A percentile compares a stretch with the other conserved stretches of the same genome.
phyloP scores from a whole-genome alignment of 164 flowering plant genomes.

The Kalanchoe fedtschenkoi region DNA sequence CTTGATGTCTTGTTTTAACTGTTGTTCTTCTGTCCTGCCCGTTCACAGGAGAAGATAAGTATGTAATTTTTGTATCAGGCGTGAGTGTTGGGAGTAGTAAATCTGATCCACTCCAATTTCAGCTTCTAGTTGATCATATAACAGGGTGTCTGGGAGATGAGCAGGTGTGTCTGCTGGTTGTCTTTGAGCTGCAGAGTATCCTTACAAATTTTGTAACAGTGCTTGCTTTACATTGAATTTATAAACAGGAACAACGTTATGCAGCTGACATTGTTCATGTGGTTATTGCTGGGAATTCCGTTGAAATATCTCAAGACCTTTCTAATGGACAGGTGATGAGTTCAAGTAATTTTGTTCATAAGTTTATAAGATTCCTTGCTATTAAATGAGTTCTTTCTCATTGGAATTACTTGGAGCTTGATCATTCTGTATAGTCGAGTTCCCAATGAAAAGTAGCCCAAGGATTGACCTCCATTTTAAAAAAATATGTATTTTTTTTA shows the following conservation, averaged over 20 bases:
- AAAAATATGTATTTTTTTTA: too few relatives aligned
- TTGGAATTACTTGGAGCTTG: neutral
- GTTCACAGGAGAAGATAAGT: constrained; percentile 79
- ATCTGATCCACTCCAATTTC: constrained; percentile 74
- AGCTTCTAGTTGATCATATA: constrained; percentile 92
- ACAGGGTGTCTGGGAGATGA: constrained; percentile 95
- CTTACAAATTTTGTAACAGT: neutral
- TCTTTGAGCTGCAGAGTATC: neutral
- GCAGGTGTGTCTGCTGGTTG: constrained; percentile 30
- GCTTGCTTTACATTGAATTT: constrained; percentile 1
- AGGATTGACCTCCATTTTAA: too few relatives aligned
- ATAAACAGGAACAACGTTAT: constrained; percentile 56
- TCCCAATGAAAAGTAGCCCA: neutral
- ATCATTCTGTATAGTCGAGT: neutral
- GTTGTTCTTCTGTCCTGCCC: constrained; percentile 5
- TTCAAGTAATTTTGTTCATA: neutral
- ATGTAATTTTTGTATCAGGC: constrained; percentile 82
- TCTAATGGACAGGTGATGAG: constrained; percentile 66
- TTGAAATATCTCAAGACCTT: constrained; percentile 50
- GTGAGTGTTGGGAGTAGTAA: constrained; percentile 54
- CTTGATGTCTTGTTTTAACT: neutral
- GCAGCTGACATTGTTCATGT: constrained; percentile 84
- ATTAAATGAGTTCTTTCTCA: neutral
- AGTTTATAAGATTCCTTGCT: neutral
- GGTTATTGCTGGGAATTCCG: constrained; percentile 88